Conservation (phyloP, 2,329 filamentous ascomycete genomes). For the Aspergillus flavus region DNA sequence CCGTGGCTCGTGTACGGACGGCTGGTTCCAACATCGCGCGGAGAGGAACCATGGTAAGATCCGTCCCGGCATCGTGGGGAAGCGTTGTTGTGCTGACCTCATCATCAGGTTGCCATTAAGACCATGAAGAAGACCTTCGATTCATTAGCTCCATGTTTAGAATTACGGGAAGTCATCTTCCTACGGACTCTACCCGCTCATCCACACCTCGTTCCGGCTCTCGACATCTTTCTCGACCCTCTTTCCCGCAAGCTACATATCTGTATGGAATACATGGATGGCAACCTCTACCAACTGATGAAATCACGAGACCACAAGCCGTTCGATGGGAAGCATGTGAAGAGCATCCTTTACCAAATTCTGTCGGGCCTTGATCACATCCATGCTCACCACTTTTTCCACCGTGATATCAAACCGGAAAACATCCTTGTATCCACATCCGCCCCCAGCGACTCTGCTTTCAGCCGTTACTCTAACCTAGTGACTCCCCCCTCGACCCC, state of each 20-base stretch:
- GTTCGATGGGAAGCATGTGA: constrained; percentile 86
- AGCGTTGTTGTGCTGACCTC: constrained; percentile 17
- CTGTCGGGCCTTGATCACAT: constrained; percentile 96
- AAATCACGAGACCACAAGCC: constrained; percentile 95
- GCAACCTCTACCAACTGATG: constrained; percentile 98
- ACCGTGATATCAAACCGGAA: constrained; percentile 98
- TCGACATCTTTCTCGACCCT: constrained; percentile 97
- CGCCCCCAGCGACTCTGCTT: constrained; percentile 81
- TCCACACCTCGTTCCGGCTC: constrained; percentile 89
- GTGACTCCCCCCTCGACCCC: constrained; percentile 95
- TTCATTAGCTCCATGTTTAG: constrained; percentile 83
- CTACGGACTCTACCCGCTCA: constrained; percentile 85
- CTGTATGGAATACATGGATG: constrained; percentile 99
- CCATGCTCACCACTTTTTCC: constrained; percentile 95
- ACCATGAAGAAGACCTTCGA: constrained; percentile 99
- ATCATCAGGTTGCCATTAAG: constrained; percentile 86
- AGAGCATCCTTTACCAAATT: constrained; percentile 97
- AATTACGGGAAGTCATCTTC: constrained; percentile 96
- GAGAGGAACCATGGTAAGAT: constrained; percentile 83
- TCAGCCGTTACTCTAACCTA: constrained; percentile 88
- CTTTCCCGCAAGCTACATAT: constrained; percentile 97
- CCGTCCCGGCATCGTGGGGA: constrained; percentile 8
- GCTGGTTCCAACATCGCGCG: constrained; percentile 87
- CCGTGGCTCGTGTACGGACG: constrained; percentile 85
- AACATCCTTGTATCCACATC: constrained; percentile 97